phyloP scores from a whole-genome alignment of 2,329 filamentous ascomycete species.

The Diaporthe sp. region DNA sequence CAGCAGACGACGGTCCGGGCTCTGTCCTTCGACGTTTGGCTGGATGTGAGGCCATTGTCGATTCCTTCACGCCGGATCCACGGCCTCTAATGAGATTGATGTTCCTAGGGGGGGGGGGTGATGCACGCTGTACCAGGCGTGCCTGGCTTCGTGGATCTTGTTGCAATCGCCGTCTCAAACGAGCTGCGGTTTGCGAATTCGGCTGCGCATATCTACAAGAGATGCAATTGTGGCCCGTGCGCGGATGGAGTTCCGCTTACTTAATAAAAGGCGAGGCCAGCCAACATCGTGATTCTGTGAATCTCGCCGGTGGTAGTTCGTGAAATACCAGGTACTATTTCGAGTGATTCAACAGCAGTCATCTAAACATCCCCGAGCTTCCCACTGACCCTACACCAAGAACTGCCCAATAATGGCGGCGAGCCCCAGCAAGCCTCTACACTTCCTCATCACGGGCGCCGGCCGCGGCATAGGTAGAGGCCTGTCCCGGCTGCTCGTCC shows the following conservation, averaged over 20 bases:
- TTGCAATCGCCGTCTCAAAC: neutral
- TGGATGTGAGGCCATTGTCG: neutral
- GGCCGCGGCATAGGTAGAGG: conserved; percentile 75
- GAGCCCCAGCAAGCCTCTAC: conserved; percentile 25
- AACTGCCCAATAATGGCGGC: neutral
- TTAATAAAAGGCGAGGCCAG: neutral
- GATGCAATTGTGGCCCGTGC: neutral
- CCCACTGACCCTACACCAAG: neutral
- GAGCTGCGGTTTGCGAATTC: neutral
- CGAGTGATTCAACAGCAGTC: neutral
- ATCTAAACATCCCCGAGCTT: no score
- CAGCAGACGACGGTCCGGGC: neutral
- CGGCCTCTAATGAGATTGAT: no score
- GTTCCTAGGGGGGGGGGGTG: neutral
- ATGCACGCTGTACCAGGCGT: neutral
- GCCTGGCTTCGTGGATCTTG: no score
- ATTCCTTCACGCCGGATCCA: neutral
- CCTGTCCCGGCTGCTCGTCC: conserved; percentile 61
- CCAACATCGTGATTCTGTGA: neutral
- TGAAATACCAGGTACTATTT: neutral
- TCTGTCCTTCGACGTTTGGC: conserved; percentile 11
- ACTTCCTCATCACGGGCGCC: conserved; percentile 68
- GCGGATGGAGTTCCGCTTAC: neutral
- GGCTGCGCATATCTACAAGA: neutral
- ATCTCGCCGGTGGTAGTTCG: neutral